These are phyloP conservation scores for Caryopteris hybrid DNA, from an alignment of 305 asterid genomes.

Conservation along the genomic window DNA sequence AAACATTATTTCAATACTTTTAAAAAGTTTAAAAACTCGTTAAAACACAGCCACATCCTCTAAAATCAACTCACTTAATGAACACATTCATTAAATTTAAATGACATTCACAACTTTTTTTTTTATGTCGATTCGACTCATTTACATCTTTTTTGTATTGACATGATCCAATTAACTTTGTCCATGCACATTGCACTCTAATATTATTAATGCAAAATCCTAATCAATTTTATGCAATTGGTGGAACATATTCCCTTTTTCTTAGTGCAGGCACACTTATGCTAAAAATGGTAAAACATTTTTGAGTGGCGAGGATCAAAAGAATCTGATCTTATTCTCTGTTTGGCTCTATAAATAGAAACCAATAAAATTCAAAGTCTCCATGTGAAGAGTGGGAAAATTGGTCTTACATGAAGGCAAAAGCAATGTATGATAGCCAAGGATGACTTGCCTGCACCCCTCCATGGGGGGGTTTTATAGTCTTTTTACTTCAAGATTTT, in stretches of 20 bases:
- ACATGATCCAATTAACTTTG: too few relatives aligned
- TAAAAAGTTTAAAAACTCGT: too few relatives aligned
- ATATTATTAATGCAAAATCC: too few relatives aligned
- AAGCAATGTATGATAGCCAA: slow-evolving; percentile 31
- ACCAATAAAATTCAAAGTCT: not conserved
- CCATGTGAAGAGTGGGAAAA: slow-evolving; percentile 7
- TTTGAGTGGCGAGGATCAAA: slow-evolving; percentile 8
- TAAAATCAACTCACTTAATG: too few relatives aligned
- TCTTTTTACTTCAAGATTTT: not conserved
- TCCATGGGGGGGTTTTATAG: not conserved
- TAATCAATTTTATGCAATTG: not conserved
- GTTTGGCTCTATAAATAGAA: slow-evolving; percentile 18
- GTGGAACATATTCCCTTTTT: slow-evolving; percentile 15
- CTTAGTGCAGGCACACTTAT: not conserved
- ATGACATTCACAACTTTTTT: too few relatives aligned
- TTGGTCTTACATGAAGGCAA: slow-evolving; percentile 33
- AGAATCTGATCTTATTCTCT: slow-evolving; percentile 19
- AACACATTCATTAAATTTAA: too few relatives aligned
- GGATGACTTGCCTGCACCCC: slow-evolving; percentile 39
- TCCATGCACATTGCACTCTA: too few relatives aligned
- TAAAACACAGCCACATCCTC: too few relatives aligned
- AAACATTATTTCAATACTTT: too few relatives aligned
- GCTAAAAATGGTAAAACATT: slow-evolving; percentile 7
- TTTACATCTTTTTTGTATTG: too few relatives aligned
- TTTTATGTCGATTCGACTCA: too few relatives aligned